Base-by-base conservation (phyloP, 495 filamentous ascomycete species). In the Talaromyces wortmannii region DNA sequence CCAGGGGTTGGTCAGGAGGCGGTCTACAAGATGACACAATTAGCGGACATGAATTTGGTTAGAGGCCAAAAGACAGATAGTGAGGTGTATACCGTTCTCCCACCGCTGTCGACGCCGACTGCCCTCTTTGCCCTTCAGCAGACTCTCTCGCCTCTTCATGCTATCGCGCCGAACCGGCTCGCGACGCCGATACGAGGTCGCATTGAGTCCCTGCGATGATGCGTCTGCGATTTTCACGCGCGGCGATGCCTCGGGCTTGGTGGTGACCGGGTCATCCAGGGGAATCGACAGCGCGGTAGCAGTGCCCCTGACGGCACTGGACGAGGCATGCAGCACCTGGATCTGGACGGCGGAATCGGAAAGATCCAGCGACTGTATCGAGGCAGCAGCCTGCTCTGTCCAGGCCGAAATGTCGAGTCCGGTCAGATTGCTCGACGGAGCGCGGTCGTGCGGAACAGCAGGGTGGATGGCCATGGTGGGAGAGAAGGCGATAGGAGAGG, bases 91-190 rank as follows among this genome's bases (percentile, higher is more conserved):
- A 96, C 91, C 91, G 68, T 98, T 98, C 74, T 98, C 94, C 91
- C 91, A 97, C 43, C 92, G 79, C 63, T 90, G 87, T 47, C 94
- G 79, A 53, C 91, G 83, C 45, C 92, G 80, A 57, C 83, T 91
- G n/a, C 94, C 94, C 63, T 96, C 90, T 59, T 91, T 95, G 48
- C 92, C 94, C 70, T 89, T 92, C n/a, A 91, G 72, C 50, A 95
- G 61, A 8, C 85, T 84, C 63, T 97, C 92, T 29, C 92, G 82
- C 15, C 83, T 71, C 63, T 83, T 85, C 56, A 82, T 52, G 59
- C 82, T 84, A 57, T 86, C 86, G 33, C 83, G 76, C 17, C 78
- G 75, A 29, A 82, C 56, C 17, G 76, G 74, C 55, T 74, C 75
- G 18, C 75, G 70, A 18, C 74, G 75, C 12, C 73, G 69, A 56